These are phyloP conservation scores for Wallacemonas sp. DNA, from an alignment of 208 protist species.

Conservation along the genomic window DNA sequence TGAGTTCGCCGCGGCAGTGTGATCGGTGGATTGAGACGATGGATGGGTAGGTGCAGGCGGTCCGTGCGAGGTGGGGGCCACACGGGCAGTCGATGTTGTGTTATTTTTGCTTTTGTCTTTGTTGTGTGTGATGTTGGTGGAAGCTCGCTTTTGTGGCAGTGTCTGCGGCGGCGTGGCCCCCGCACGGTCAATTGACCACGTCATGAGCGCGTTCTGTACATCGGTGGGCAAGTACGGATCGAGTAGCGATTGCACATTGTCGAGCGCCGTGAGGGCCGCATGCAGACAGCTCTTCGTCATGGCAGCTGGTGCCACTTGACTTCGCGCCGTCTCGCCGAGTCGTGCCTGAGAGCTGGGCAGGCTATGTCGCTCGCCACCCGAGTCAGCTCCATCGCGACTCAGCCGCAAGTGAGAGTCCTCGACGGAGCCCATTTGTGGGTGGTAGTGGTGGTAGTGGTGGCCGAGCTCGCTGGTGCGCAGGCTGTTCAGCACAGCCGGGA, in stretches of 20 bases:
- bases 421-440: neutral
- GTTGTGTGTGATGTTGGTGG: too few species aligned
- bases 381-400: too few species aligned
- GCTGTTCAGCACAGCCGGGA: neutral
- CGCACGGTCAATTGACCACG: neutral
- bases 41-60: too few species aligned
- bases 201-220: neutral
- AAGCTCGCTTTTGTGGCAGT: too few species aligned
- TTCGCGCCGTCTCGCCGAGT: neutral
- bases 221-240: conserved; percentile 4
- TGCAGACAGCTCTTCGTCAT: neutral
- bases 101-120: too few species aligned
- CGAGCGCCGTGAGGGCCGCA: conserved; percentile 5
- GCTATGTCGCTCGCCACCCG: too few species aligned
- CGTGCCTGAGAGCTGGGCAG: neutral
- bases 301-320: neutral
- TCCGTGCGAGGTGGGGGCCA: too few species aligned
- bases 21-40: neutral
- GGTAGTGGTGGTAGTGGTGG: neutral
- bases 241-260: conserved; percentile 11
- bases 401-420: neutral
- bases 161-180: neutral
- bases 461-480: conserved; percentile 1
- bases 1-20: neutral
- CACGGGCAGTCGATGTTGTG: too few species aligned